Evolutionary conservation across 169 alveolate species (phyloP), one percentile per base, ranked within the genome.

Genomic region (Eimeria praecox): DNA sequence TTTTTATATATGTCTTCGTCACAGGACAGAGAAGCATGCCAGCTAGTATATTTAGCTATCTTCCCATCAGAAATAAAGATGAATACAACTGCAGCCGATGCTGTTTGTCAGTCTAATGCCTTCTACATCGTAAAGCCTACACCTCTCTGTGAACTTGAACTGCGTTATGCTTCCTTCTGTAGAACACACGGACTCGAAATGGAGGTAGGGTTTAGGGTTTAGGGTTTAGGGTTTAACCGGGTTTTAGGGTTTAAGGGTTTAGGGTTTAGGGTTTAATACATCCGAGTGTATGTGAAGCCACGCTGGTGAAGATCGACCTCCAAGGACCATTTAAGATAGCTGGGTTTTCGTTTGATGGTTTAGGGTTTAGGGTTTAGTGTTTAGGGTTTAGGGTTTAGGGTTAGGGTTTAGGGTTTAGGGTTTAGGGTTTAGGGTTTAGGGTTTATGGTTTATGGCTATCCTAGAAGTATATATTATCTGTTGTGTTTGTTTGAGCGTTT

Each of bases 81-180:
- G 0, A 16, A 30, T 16, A 24, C 56, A 12, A 44, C 80, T 16
- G 49, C 66, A 9, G 33, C 66, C 2, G 59, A 52, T 16, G 95
- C 95, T 12, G 83, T 95, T 12, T 95, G 95, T 52, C 92, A 95
- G 56, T 95, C 97, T 6, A 95, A 95, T 69, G 95, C 95, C 35
- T 95, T 95, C 83, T 73, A 71, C 71, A 89, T 95, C 10, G 91
- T 95, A 2, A 56, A 85, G 42, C 97, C 97, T 59, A 69, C 85
- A 30, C 92, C 95, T 40, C 87, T 95, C 33, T 90, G 95, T 35
- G 97, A 95, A 52, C 93, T 95, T 54, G 97, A 95, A 80, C 91
- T 88, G 30, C 30, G 62, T 38, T 95, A 95, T 69, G 97, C 97
- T 49, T 66, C 88, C 66, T 89, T 95, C 90, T 88, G 97, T 35